phyloP scores from a whole-genome alignment of 2,329 filamentous ascomycete species.

The Cordyceps militaris region DNA sequence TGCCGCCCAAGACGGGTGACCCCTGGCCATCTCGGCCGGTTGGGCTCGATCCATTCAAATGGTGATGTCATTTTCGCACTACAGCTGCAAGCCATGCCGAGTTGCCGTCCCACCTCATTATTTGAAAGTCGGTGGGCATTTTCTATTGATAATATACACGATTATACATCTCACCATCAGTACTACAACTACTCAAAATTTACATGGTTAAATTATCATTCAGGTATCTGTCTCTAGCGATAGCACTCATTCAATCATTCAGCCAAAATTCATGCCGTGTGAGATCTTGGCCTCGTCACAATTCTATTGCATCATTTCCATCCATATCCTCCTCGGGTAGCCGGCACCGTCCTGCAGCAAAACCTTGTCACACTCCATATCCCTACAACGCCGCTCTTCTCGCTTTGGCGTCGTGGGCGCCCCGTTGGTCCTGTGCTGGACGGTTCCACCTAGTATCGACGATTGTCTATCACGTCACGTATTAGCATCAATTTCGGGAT shows the following conservation, averaged over 20 bases:
- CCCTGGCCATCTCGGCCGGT: neutral
- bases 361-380: neutral
- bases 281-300: neutral
- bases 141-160: too few species aligned
- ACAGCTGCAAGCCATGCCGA: slow-evolving; percentile 8
- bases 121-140: too few species aligned
- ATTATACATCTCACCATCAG: too few species aligned
- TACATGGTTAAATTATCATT: neutral
- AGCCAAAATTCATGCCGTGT: neutral
- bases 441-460: slow-evolving; percentile 17
- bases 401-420: neutral
- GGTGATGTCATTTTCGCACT: slow-evolving; percentile 11
- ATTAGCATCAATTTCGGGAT: slow-evolving; percentile 12
- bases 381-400: neutral
- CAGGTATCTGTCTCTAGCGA: slow-evolving; percentile 4
- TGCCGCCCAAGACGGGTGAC: neutral
- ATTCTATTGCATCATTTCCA: neutral
- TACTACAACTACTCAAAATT: neutral
- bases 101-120: neutral
- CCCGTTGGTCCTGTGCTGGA: neutral
- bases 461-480: slow-evolving; percentile 18
- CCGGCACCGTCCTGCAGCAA: slow-evolving; percentile 2
- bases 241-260: slow-evolving; percentile 7
- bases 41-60: neutral
- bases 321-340: neutral